Base-by-base conservation (phyloP, 1,139 yeast genomes). In the Arxiozyma heterogenica region DNA sequence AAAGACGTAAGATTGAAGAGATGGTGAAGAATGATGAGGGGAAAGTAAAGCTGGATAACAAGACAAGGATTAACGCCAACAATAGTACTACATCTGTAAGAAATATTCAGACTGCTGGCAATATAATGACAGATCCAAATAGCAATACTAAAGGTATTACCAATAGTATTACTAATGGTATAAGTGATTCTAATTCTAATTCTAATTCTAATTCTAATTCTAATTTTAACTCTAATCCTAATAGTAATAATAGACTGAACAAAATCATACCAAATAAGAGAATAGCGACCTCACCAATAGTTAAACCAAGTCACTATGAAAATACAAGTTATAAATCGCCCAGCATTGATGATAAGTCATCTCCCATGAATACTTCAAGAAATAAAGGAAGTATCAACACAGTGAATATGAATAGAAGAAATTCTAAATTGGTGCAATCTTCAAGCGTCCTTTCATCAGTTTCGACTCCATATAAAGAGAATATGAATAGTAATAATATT, bases 1-100 rank as follows among this genome's bases (percentile, higher is more conserved):
- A 87, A 63, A 72, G 75, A 62, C 83, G 80, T 66, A 89, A 88
- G 63, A 86, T 93, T 34, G 73, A 73, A 51, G 86, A 83, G 84
- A 81, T 53, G 39, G 39, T 34, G 2, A 34, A 34, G 6, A 11
- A 12, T 12, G 39, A 34, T 1, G 48, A 46, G n/a, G 48, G 48
- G 18, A 34, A 34, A 34, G 48, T 46, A 9, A 46, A 30, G 17
- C 22, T 46, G 15, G 34, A 23, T 42, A 12, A 3, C 30, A 43
- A 15, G n/a, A 3, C 30, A 27, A 27, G 30, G 5, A 27, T 4
- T 27, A 27, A 4, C 30, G 25, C 25, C n/a, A n/a, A 23, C 27
- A 23, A 23, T 23, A 23, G 27, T 23, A 23, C 27, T 27, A 7
- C 30, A 27, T 27, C 30, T 11, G 8, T 2, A 27, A 27, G 30